Percentiles rank a stretch among this genome's conserved stretches.
phyloP scores from a whole-genome alignment of 1,284 basidiomycete species.

The Ceratobasidium sp. region DNA sequence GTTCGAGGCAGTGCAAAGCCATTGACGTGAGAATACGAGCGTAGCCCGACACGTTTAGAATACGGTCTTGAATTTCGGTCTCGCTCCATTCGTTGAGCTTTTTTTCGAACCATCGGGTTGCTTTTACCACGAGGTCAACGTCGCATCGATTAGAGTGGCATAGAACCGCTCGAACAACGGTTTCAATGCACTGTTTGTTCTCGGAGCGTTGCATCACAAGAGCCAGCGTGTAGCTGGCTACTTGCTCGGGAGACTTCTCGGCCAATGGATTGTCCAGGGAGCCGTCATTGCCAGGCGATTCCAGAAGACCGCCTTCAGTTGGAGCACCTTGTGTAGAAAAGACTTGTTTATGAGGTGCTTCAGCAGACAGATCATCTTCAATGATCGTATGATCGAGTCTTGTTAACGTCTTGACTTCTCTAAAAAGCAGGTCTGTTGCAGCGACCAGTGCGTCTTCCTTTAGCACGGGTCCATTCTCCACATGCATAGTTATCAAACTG shows the following conservation, averaged over 20 bases:
- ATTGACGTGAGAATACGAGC: slow-evolving; percentile 18
- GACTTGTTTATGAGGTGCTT: background rate
- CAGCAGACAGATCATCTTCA: background rate
- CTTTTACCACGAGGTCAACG: background rate
- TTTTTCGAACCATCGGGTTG: background rate
- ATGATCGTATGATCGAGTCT: background rate
- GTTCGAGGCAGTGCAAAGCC: slow-evolving; percentile 9
- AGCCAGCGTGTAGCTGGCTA: background rate
- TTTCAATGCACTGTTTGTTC: slow-evolving; percentile 8
- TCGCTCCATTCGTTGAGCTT: background rate
- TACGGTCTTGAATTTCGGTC: background rate
- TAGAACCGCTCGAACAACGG: background rate
- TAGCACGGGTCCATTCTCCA: background rate
- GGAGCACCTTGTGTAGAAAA: too few relatives aligned
- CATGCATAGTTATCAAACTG: background rate
- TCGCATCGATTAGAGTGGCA: background rate
- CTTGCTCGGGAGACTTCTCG: background rate
- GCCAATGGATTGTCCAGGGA: background rate
- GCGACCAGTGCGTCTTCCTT: background rate
- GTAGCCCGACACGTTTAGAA: slow-evolving; percentile 5
- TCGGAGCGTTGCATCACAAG: background rate
- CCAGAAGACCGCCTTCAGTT: too few relatives aligned
- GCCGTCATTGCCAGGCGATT: too few relatives aligned
- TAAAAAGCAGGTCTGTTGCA: slow-evolving; percentile 1
- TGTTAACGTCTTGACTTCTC: background rate